phyloP scores from a whole-genome alignment of 768 basidiomycete species.

The Ramaria rubella region DNA sequence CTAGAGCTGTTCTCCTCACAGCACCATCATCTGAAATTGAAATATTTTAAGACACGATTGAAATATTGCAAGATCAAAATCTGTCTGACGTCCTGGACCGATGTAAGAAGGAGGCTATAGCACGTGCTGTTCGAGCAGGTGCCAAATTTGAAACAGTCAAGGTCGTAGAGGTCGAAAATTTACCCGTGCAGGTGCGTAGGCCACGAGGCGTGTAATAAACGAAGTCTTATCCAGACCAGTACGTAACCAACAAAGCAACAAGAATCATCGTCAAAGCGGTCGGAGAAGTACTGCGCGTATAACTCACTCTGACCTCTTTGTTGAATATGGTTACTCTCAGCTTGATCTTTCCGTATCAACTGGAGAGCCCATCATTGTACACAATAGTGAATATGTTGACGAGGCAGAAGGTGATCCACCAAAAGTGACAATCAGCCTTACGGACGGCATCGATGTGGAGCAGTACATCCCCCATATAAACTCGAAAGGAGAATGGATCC shows the following conservation, averaged over 20 bases:
- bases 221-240: constrained; percentile 23
- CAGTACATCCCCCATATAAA: constrained; percentile 34
- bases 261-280: constrained; percentile 57
- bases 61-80: constrained; percentile 25
- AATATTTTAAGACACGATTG: constrained; percentile 30
- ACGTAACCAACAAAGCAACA: constrained; percentile 44
- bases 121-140: constrained; percentile 39
- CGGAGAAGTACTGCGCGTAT: constrained; percentile 38
- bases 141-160: constrained; percentile 37
- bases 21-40: constrained; percentile 13
- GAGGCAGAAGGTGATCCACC: neutral
- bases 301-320: constrained; percentile 3
- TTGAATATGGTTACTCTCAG: constrained; percentile 17
- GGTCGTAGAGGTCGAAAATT: constrained; percentile 49
- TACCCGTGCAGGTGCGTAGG: constrained; percentile 41
- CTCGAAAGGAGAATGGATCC: constrained; percentile 35
- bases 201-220: neutral
- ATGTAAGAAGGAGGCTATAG: constrained; percentile 35
- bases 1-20: constrained; percentile 10
- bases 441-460: constrained; percentile 21
- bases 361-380: neutral
- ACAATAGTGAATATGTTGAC: neutral
- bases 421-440: neutral
- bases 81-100: constrained; percentile 27
- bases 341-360: neutral